Evolutionary conservation across 768 basidiomycete species (phyloP).

Genomic region (Heimioporus sp.): DNA sequence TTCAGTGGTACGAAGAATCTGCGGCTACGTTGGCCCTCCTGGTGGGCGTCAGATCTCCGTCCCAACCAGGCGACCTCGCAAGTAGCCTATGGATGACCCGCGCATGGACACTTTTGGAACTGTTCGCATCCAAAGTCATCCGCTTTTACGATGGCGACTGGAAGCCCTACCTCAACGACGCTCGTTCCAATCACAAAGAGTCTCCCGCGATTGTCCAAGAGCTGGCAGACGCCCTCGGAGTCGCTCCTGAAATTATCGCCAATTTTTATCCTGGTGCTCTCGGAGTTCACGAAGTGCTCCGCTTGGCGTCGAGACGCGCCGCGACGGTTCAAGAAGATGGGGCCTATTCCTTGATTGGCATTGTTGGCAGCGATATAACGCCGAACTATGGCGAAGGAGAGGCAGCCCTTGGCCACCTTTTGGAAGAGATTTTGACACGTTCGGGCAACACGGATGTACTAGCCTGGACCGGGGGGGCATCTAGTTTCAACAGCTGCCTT

Average conservation of each 20-base stretch:
- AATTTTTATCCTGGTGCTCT: constrained; percentile 2
- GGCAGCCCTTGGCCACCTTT: constrained; percentile 7
- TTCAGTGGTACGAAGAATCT: constrained; percentile 8
- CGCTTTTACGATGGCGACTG: constrained; percentile 10
- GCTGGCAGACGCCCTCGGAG: constrained; percentile 1
- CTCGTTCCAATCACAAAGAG: constrained; percentile 7
- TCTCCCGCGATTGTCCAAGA: constrained; percentile 6
- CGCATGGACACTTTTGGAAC: constrained; percentile 12
- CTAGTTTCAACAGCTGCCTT: constrained; percentile 7
- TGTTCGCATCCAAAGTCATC: constrained; percentile 10
- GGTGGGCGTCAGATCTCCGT: constrained; percentile 1
- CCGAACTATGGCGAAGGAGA: constrained; percentile 11
- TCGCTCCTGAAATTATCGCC: constrained; percentile 7
- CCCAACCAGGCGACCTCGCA: constrained; percentile 1
- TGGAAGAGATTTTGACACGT: constrained; percentile 6
- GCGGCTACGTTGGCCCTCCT: constrained; percentile 6
- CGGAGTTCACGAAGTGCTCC: constrained; percentile 1
- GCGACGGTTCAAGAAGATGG: constrained; percentile 6
- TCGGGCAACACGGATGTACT: constrained; percentile 3
- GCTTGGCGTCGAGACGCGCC: constrained; percentile 7
- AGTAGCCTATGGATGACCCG: constrained; percentile 9
- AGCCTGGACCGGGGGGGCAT: constrained; percentile 5
- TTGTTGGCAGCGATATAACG: constrained; percentile 2
- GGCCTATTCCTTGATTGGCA: constrained; percentile 8
- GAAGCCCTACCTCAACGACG: constrained; percentile 8